Base-by-base conservation (phyloP, 2,329 filamentous ascomycete species). In the Fusarium nisikadoi region DNA sequence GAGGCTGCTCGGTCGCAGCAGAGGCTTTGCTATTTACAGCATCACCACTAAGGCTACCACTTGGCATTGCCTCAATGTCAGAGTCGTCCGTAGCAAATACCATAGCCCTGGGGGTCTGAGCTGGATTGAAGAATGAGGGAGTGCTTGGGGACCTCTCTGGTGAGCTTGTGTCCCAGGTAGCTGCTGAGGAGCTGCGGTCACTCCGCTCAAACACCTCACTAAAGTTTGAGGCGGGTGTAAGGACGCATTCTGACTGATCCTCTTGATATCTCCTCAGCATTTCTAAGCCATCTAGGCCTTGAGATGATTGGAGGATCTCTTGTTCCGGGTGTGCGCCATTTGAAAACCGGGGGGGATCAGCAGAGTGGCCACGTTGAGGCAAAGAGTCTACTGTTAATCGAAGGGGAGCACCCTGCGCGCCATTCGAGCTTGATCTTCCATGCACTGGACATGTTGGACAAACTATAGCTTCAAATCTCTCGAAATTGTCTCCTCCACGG, bases 321-420 rank as follows among this genome's bases (percentile, higher is more conserved):
- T 62, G 52, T 17, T 39, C 80, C 82, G 16, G 77, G 72, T 41
- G 80, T 80, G 11, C 79, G 79, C 1, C 80, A 80, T 45, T 81
- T 29, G n/a, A 6, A 31, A 36, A 19, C 31, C 36, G 43, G 16
- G 33, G 35, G n/a, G 27, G 43, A 20, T 39, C 60, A 36, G 43
- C 52, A 47, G 42, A 62, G 35, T 56, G 60, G 9, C 52, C 60
- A 35, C 60, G 35, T 17, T 57, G 60, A 41, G 52, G 60, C n/a
- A 57, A 29, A 16, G 52, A 17, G 25, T 62, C 60, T 46, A 57
- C 42, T 36, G 43, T 19, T 29, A 62, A 38, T 10, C 36, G 31
- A 17, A 62, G 20, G 16, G 60, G 60, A 25, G 43, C 60, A 36
- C 60, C 41, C 39, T 53, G 58, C 12, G 46, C 27, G 8, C 45